Evolutionary conservation across 2,329 filamentous ascomycete species (phyloP), one percentile per base, ranked within the genome.

Genomic region (Fusarium torreyae): DNA sequence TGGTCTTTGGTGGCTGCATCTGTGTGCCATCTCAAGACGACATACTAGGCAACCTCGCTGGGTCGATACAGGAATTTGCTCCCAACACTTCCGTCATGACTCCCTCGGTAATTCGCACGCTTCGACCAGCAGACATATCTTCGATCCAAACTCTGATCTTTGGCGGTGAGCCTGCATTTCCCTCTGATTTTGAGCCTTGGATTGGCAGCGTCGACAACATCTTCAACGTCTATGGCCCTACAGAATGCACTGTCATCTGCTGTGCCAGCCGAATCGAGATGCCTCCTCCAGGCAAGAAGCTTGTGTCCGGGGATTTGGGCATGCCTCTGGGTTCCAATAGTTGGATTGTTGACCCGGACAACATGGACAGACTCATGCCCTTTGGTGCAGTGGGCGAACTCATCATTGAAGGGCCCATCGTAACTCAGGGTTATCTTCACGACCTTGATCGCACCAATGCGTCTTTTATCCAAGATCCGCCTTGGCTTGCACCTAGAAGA

Each of bases 381-480:
- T 24, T 74, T 3, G 71, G 72, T 5, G 54, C 58, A 3, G 62
- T 74, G 0, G 72, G 72, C 4, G 71, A 74, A 51, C 49, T 74
- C 9, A 36, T 72, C 1, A 60, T 74, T 14, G 66, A 71, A 51
- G 68, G 72, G 3, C 66, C 69, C 4, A 62, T 69, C 0, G 33
- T 74, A 1, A 58, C 57, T 3, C 46, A 42, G 14, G 69, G 66
- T 1, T 71, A 71, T 26, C 50, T 66, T 11, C 42, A 56, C 11
- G 55, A 66, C 26, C 7, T 22, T 2, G 48, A 50, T 9, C 44
- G 44, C 17, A 51, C 55, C 5, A 26, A 2, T 7, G 46, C 40
- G 17, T 58, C 55, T 8, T 58, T 58, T 10, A 46, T 58, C 15
- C 26, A 49, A 52, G 51, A 66, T 52, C 34, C 57, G 17, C 5